Base-by-base conservation (phyloP, 345 rosid species). In the Tarenaya hassleriana region DNA sequence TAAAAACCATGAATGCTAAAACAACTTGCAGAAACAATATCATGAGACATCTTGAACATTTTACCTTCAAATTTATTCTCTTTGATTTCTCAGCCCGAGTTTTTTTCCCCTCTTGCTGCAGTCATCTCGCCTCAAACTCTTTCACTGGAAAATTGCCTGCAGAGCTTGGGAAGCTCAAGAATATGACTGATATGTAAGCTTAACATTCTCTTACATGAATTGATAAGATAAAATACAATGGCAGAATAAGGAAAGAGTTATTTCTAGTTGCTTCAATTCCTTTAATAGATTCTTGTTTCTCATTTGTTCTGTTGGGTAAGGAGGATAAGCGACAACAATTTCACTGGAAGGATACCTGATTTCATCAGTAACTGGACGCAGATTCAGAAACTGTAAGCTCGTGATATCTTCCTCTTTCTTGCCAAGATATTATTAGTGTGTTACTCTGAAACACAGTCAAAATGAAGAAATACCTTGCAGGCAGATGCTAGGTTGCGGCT, bases 291-390 rank as follows among this genome's bases (percentile, higher is more conserved):
- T 31, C 35, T 2, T 9, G 11, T 16, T 14, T 43, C 32, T 52
- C 51, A 38, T 70, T 43, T 27, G 24, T 69, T 34, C 43, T 16
- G 19, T 52, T 38, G 27, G 32, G 7, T 65, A 37, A 90, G 95
- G 83, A 79, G 95, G 77, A 64, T 86, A 66, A 83, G 68, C 64
- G 97, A 78, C 64, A 86, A 73, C 47, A 74, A 73, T 57, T 79
- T 90, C 62, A 62, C 79, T 15, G 95, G 97, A 18, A 56, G 56
- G 70, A 63, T 89, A 65, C 97, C 95, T 33, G 70, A 47, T 47
- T 79, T 79, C 53, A 78, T 86, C 58, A 37, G 79, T 29, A 77
- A 79, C 7, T 86, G 84, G 94, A 80, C 68, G 52, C 43, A 61
- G 33, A 66, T 90, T 34, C 44, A 66, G 60, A 90, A 80, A 76